A percentile compares a stretch with the other conserved stretches of the same genome.
Evolutionary conservation across 768 basidiomycete species (phyloP).

Genomic region (Dacryopinax primogenitus): DNA sequence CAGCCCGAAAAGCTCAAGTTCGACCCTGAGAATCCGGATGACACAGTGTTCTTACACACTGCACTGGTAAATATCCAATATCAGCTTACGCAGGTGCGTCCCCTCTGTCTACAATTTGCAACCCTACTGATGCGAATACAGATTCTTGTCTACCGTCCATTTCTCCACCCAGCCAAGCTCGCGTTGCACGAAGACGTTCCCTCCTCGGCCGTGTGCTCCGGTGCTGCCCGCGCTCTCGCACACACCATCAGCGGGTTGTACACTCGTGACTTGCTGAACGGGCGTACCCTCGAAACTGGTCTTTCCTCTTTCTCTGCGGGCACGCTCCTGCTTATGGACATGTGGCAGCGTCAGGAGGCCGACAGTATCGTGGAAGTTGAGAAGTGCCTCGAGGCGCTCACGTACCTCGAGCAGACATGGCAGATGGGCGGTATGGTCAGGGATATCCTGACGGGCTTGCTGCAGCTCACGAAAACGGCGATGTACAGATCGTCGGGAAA

Average conservation of each 20-base stretch:
- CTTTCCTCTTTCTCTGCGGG: slow-evolving; percentile 1
- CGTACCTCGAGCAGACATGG: slow-evolving; percentile 2
- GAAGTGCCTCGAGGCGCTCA: not conserved
- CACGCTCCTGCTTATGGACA: slow-evolving; percentile 7
- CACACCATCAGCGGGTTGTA: slow-evolving; percentile 1
- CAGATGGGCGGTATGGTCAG: slow-evolving; percentile 3
- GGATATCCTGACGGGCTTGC: not conserved
- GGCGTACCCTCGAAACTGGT: slow-evolving; percentile 2
- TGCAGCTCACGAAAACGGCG: slow-evolving; percentile 1
- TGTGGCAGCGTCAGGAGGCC: slow-evolving; percentile 1
- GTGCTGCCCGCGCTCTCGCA: not conserved
- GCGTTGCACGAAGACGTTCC: slow-evolving; percentile 6
- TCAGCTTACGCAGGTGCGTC: not conserved
- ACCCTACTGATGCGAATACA: not conserved
- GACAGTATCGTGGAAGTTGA: slow-evolving; percentile 4
- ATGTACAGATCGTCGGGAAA: not conserved
- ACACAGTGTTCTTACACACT: not conserved
- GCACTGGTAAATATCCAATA: not conserved
- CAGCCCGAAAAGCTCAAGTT: not conserved
- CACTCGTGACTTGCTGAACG: not conserved
- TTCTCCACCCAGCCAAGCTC: not conserved
- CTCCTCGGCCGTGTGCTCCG: slow-evolving; percentile 2
- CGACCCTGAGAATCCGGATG: not conserved
- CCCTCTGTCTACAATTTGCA: not conserved
- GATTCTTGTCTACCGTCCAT: not conserved